A percentile compares a stretch with the other conserved stretches of the same genome.
phyloP scores from a whole-genome alignment of 257 asterid species.

The Solanum pinnatisectum region DNA sequence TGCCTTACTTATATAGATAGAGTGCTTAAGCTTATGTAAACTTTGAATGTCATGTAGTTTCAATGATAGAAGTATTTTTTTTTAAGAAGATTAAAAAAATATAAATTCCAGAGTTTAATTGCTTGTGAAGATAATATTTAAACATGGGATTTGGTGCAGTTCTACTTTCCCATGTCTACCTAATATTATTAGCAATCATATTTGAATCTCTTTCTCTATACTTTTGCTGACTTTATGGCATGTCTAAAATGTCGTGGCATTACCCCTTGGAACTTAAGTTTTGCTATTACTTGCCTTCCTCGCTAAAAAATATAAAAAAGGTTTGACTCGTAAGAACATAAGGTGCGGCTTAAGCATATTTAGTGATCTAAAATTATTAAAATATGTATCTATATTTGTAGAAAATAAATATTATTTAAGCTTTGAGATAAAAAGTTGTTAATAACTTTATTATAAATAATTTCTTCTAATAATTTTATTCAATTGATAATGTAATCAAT shows the following conservation, averaged over 20 bases:
- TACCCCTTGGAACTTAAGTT: not conserved
- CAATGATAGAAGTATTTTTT: not conserved
- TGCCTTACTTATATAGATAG: not conserved
- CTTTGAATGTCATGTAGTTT: not conserved
- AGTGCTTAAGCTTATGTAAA: not conserved
- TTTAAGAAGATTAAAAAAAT: not conserved
- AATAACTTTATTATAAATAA: not conserved
- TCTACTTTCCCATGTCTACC: slow-evolving; percentile 8
- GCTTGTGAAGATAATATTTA: not conserved
- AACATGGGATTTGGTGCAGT: not conserved
- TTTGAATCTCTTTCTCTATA: not conserved
- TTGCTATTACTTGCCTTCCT: not conserved
- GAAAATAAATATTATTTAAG: too few species aligned
- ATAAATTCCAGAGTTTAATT: not conserved
- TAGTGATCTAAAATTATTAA: not conserved
- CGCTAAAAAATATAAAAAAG: not conserved
- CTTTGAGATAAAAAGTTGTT: too few species aligned
- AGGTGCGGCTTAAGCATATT: not conserved
- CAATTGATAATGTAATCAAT: not conserved
- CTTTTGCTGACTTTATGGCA: not conserved
- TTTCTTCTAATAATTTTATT: not conserved
- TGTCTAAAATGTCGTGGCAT: not conserved
- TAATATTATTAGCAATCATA: slow-evolving; percentile 2
- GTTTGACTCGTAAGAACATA: not conserved
- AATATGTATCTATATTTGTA: too few species aligned